These are phyloP conservation scores for Trypanosomatidae sp. DNA, from an alignment of 208 protist species.

Conservation along the genomic window DNA sequence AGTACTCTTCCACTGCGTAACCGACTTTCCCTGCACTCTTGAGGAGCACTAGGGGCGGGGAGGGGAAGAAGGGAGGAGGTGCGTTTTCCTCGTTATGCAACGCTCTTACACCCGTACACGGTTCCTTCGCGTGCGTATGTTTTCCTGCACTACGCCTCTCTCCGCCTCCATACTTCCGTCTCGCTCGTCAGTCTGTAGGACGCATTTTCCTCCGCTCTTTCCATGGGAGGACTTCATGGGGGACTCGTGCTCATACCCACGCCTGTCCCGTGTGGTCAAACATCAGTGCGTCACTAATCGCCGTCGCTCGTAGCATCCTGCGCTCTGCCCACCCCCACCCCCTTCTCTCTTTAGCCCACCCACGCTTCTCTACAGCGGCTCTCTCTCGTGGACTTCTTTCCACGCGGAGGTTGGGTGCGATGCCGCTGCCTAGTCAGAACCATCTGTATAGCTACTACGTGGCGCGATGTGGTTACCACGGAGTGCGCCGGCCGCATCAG, in stretches of 20 bases:
- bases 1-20: not conserved
- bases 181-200: not conserved
- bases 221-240: not conserved
- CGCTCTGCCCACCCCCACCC: not conserved
- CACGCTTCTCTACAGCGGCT: not conserved
- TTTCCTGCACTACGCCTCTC: not conserved
- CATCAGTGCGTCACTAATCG: not conserved
- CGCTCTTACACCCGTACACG: not conserved
- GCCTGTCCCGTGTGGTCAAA: not conserved
- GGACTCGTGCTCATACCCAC: not conserved
- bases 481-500: constrained; percentile 51
- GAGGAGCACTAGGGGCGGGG: not conserved
- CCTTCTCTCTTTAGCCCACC: not conserved
- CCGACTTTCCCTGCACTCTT: not conserved
- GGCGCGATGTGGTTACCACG: constrained; percentile 50
- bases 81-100: not conserved
- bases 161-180: not conserved
- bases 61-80: not conserved
- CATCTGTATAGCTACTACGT: constrained; percentile 74
- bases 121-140: not conserved
- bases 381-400: not conserved
- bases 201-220: not conserved
- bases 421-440: constrained; percentile 48
- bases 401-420: not conserved
- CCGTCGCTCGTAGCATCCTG: not conserved